A percentile compares a stretch with the other conserved stretches of the same genome.
Evolutionary conservation across 106 monocot genomes (phyloP).

Genomic region (Amphibolis antarctica): DNA sequence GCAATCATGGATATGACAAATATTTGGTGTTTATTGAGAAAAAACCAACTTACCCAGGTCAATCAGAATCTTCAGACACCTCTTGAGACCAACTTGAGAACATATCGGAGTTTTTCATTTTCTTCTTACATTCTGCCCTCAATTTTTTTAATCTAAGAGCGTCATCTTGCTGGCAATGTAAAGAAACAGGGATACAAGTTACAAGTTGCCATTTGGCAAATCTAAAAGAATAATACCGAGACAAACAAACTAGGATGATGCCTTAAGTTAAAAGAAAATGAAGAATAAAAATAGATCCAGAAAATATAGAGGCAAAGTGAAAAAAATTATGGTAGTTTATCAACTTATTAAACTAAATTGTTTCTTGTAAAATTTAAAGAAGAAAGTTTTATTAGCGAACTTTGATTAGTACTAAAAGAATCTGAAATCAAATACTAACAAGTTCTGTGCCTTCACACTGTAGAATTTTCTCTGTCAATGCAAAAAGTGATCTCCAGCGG

Average conservation of each 20-base stretch:
- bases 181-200: not conserved
- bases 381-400: not conserved
- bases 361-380: not conserved
- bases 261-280: not conserved
- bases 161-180: conserved; percentile 7
- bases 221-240: not conserved
- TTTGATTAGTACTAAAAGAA: not conserved
- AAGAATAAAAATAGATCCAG: not conserved
- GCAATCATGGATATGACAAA: too few relatives aligned
- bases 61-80: not conserved
- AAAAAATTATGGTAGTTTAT: not conserved
- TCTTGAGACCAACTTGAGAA: not conserved
- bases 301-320: not conserved
- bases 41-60: conserved; percentile 2
- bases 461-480: conserved; percentile 33
- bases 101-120: not conserved
- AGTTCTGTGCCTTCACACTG: conserved; percentile 31
- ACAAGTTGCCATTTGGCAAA: not conserved
- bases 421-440: conserved; percentile 27
- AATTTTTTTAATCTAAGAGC: conserved; percentile 8
- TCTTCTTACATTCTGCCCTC: conserved; percentile 7
- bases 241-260: not conserved
- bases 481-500: conserved; percentile 46
- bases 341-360: not conserved
- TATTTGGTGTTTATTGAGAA: not conserved